Base-by-base conservation (phyloP, 116 monocot genomes). In the Posidonia oceanica region DNA sequence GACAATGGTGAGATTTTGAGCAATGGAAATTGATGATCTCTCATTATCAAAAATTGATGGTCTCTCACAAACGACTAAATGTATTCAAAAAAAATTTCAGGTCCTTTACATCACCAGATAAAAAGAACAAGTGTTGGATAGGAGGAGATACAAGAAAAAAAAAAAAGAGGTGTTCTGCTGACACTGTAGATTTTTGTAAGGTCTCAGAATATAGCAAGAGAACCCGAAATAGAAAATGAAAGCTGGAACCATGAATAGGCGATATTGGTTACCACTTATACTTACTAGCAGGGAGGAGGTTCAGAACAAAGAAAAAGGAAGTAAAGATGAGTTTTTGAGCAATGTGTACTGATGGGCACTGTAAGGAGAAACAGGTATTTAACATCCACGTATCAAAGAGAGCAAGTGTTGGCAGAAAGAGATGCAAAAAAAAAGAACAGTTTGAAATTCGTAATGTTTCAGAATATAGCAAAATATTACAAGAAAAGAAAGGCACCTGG, bases 401-500 rank as follows among this genome's bases (percentile, higher is more conserved):
- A 48, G 48, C 48, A 48, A 48, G 48, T 48, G 48, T 10, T 48
- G 48, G 48, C 48, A 57, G 20, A 57, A 57, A 14, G 20, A 57
- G 57, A 57, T 4, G 55, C 59, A 21, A 16, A 4, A n/a, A 17
- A 60, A 59, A 71, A 5, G 21, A 59, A 40, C 39, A 61, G 14
- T 16, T 29, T n/a, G 56, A 60, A 20, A 21, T 53, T 29, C 8
- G 42, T 22, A 20, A 12, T 60, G 60, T 60, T 60, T 20, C 60
- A 14, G 39, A 64, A 6, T 39, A 11, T 39, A 39, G 40, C 40
- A 64, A 41, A 64, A 10, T 29, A 60, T 11, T 29, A 22, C 21
- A 60, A 29, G 60, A 60, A 8, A 60, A 18, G 60, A 60, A 60
- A 60, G 23, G 22, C 60, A 60, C 60, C 60, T 60, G 60, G 29